Percentiles rank a stretch among this genome's conserved stretches.
phyloP scores from a whole-genome alignment of 441 rosid species.

The Daphne laureola region DNA sequence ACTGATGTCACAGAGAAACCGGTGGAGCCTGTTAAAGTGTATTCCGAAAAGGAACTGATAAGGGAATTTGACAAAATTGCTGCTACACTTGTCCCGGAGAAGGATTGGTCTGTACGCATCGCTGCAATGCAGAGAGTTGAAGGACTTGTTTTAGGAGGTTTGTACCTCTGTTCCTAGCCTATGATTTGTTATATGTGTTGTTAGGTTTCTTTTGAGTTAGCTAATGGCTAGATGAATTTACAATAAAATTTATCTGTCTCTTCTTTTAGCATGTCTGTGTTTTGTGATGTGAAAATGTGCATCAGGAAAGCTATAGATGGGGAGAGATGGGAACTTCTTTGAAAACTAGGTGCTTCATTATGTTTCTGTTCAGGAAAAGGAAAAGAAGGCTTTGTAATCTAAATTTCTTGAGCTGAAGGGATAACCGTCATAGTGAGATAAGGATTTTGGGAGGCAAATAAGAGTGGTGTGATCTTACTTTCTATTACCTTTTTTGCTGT shows the following conservation, averaged over 20 bases:
- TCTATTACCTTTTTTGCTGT: not conserved
- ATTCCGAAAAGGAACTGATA: slow-evolving; percentile 91
- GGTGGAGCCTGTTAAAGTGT: slow-evolving; percentile 70
- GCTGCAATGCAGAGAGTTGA: slow-evolving; percentile 97
- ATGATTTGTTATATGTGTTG: not conserved
- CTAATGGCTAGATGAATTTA: not conserved
- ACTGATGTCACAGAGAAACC: slow-evolving; percentile 68
- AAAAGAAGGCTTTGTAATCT: too few relatives aligned
- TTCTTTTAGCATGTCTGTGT: not conserved
- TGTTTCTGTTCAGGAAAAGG: too few relatives aligned
- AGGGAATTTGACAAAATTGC: slow-evolving; percentile 90
- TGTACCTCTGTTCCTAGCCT: slow-evolving; percentile 2
- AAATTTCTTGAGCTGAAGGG: too few relatives aligned
- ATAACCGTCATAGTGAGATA: too few relatives aligned
- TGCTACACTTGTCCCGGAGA: slow-evolving; percentile 83
- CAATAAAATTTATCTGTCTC: not conserved
- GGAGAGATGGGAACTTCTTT: too few relatives aligned
- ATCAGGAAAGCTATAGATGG: too few relatives aligned
- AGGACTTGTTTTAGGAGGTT: slow-evolving; percentile 95
- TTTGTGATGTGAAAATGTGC: not conserved
- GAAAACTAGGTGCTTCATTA: too few relatives aligned
- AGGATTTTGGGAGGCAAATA: too few relatives aligned
- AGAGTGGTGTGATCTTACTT: too few relatives aligned
- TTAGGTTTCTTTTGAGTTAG: not conserved
- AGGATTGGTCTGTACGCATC: slow-evolving; percentile 96